These are phyloP conservation scores for Schwanniomyces sp. DNA, from an alignment of 805 yeast species.

Conservation along the genomic window DNA sequence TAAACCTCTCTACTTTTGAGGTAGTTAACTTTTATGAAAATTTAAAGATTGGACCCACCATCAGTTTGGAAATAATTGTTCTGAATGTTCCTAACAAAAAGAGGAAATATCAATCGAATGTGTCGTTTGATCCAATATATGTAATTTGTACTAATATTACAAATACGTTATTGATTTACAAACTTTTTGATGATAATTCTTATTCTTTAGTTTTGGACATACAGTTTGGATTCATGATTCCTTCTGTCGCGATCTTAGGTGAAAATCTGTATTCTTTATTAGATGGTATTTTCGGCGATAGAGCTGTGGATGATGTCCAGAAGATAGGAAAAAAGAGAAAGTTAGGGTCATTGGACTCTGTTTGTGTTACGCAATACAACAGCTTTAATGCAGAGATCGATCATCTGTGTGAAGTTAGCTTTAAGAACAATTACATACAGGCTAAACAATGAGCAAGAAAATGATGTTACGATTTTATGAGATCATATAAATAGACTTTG, in stretches of 20 bases:
- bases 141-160: constrained; percentile 21
- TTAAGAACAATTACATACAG: not conserved
- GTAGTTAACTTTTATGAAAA: constrained; percentile 17
- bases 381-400: not conserved
- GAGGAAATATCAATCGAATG: constrained; percentile 3
- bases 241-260: constrained; percentile 3
- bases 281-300: constrained; percentile 2
- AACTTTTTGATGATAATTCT: constrained; percentile 17
- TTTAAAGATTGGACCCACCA: constrained; percentile 22
- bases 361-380: not conserved
- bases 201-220: constrained; percentile 14
- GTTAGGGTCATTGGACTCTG: not conserved
- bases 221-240: constrained; percentile 11
- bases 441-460: not conserved
- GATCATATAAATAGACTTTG: not conserved
- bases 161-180: constrained; percentile 19
- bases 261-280: not conserved
- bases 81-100: constrained; percentile 5
- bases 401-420: not conserved
- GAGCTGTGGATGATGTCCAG: not conserved
- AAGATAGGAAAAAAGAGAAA: not conserved
- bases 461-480: not conserved
- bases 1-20: constrained; percentile 14
- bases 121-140: constrained; percentile 22
- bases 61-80: constrained; percentile 12